phyloP scores from a whole-genome alignment of 768 basidiomycete species.

The Amanita molliuscula region DNA sequence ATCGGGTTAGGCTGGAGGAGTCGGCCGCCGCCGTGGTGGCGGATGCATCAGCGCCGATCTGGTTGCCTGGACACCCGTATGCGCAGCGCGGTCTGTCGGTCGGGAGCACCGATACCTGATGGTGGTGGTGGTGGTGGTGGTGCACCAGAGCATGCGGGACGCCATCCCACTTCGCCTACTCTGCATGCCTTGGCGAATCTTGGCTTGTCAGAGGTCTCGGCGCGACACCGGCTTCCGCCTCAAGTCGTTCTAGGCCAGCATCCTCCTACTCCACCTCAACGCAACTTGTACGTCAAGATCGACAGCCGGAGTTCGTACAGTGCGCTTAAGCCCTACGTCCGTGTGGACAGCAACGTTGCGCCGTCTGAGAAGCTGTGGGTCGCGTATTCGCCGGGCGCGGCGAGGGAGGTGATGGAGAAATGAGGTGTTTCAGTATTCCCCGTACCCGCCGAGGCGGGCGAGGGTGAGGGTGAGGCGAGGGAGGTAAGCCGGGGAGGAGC shows the following conservation, averaged over 20 bases:
- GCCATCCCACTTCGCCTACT: slow-evolving; percentile 19
- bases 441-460: slow-evolving; percentile 8
- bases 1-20: slow-evolving; percentile 12
- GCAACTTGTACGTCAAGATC: slow-evolving; percentile 17
- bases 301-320: slow-evolving; percentile 1
- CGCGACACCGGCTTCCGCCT: slow-evolving; percentile 26
- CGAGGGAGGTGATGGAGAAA: slow-evolving; percentile 33
- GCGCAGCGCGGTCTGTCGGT: slow-evolving; percentile 29
- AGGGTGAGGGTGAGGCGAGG: slow-evolving; percentile 9
- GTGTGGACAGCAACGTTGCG: slow-evolving; percentile 27
- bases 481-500: neutral
- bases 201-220: slow-evolving; percentile 17
- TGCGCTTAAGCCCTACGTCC: slow-evolving; percentile 1
- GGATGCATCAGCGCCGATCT: slow-evolving; percentile 19
- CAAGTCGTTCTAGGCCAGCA: slow-evolving; percentile 17
- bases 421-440: slow-evolving; percentile 37
- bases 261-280: neutral
- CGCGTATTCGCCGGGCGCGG: slow-evolving; percentile 31
- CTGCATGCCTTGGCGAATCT: slow-evolving; percentile 8
- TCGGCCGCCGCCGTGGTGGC: slow-evolving; percentile 11
- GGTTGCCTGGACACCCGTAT: slow-evolving; percentile 38
- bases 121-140: slow-evolving; percentile 11
- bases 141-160: slow-evolving; percentile 24
- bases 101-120: no score
- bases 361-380: slow-evolving; percentile 42